Evolutionary conservation across 1,284 basidiomycete genomes (phyloP).

Genomic region (Ustanciosporium gigantosporum): DNA sequence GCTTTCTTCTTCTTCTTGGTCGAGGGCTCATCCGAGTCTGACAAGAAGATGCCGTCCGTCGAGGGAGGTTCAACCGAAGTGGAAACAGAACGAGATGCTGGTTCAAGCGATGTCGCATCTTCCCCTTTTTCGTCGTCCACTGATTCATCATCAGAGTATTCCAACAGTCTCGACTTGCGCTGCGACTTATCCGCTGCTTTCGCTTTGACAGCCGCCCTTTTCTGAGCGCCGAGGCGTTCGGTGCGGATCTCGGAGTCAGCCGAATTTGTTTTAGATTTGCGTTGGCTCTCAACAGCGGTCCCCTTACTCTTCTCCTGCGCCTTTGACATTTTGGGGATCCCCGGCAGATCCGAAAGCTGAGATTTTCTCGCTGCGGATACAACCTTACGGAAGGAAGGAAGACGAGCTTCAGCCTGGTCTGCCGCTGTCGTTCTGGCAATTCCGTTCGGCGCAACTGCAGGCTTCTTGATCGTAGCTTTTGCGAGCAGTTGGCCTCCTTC

Average conservation of each 20-base stretch:
- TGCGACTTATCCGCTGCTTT: neutral
- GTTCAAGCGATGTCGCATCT: neutral
- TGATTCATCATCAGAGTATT: slow-evolving; percentile 1
- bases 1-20: neutral
- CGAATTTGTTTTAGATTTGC: neutral
- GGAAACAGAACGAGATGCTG: neutral
- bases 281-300: neutral
- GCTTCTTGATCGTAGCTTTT: slow-evolving; percentile 11
- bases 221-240: neutral
- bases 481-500: slow-evolving; percentile 53
- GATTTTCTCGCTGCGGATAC: neutral
- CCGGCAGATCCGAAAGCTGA: neutral
- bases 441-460: neutral
- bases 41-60: neutral
- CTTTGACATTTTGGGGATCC: neutral
- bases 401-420: slow-evolving; percentile 4
- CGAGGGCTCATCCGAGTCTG: neutral
- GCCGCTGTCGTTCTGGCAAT: neutral
- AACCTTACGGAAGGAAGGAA: slow-evolving; percentile 45
- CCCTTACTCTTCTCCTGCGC: neutral
- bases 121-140: slow-evolving; percentile 7
- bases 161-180: neutral
- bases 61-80: slow-evolving; percentile 1
- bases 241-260: neutral
- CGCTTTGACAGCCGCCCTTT: neutral